These are phyloP conservation scores for Hypoxylon intermedium DNA, from an alignment of 495 filamentous ascomycete species.

Conservation along the genomic window DNA sequence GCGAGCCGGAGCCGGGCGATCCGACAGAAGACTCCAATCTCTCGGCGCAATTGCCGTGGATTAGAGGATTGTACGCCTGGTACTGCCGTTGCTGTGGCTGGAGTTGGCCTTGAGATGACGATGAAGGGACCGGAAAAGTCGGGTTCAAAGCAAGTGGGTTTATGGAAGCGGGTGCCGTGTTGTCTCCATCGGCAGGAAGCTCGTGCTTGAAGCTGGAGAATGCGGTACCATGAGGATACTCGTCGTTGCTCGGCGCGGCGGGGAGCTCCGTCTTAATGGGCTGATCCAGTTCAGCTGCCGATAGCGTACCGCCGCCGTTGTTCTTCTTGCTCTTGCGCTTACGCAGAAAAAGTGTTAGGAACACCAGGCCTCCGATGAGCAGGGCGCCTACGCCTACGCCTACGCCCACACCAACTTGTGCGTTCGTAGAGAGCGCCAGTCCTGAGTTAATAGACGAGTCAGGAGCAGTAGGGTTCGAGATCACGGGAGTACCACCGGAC, in stretches of 20 bases:
- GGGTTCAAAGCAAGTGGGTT: background rate
- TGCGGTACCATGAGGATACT: background rate
- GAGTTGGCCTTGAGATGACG: background rate
- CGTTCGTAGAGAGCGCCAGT: constrained; percentile 42
- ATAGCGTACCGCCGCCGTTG: background rate
- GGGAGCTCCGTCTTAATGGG: background rate
- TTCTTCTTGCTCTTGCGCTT: constrained; percentile 9
- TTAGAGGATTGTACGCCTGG: constrained; percentile 23
- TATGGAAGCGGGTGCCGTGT: background rate
- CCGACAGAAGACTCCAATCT: background rate
- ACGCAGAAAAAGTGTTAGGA: constrained; percentile 19
- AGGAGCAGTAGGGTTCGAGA: constrained; percentile 21
- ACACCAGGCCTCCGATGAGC: constrained; percentile 30
- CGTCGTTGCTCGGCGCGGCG: background rate
- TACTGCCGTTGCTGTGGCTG: constrained; percentile 3
- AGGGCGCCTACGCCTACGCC: constrained; percentile 49
- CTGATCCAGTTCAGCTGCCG: background rate
- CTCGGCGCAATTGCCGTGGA: constrained; percentile 31
- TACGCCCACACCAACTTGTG: constrained; percentile 55
- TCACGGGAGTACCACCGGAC: constrained; percentile 40
- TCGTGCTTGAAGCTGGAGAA: constrained; percentile 8
- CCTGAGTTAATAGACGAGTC: constrained; percentile 38
- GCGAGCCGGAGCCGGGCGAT: background rate
- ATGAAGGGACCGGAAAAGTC: background rate
- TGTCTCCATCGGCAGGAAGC: constrained; percentile 10